Evolutionary conservation across 2,329 filamentous ascomycete species (phyloP), one percentile per base, ranked within the genome.

Genomic region (Chaetoscypha palmicola): DNA sequence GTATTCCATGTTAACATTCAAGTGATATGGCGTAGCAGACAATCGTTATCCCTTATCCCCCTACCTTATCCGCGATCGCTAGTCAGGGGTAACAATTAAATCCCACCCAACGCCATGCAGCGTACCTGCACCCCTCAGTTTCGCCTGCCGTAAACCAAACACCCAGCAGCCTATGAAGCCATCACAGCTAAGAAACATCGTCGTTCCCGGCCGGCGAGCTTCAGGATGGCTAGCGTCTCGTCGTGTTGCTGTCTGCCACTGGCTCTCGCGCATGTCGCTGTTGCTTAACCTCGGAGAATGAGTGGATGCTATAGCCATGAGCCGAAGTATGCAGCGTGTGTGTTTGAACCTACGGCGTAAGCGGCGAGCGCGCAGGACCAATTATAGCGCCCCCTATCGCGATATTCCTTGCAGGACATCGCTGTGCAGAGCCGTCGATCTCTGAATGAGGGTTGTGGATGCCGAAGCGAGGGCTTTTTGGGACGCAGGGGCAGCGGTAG

Each of bases 101-200:
- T n/a, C n/a, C n/a, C n/a, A n/a, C n/a, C n/a, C n/a, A n/a, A n/a
- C 24, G 7, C 31, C 9, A n/a, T 19, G 37, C 26, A 45, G 41
- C 46, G 46, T 32, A 20, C 22, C 17, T 33, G 39, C 22, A 36
- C 33, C 5, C 32, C 4, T 17, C 47, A 34, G 51, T 51, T 53
- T 51, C 48, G 51, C 36, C 31, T 37, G 40, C 10, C 23, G 23
- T 50, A 49, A 52, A 54, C 51, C 51, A 54, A 54, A 47, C 28
- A 24, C 33, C 40, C 49, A 33, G 31, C 43, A 47, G 45, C 51
- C 51, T 50, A 54, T 52, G 48, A 40, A 42, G 26, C 45, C 49
- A 45, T 34, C 47, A 43, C 32, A 28, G 34, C 20, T 41, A 46
- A 43, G 42, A 44, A 35, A 12, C 37, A 20, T 45, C 42, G n/a